A percentile compares a stretch with the other conserved stretches of the same genome.
phyloP scores from a whole-genome alignment of 2,329 filamentous ascomycete genomes.

The Hypoxylon sp. region DNA sequence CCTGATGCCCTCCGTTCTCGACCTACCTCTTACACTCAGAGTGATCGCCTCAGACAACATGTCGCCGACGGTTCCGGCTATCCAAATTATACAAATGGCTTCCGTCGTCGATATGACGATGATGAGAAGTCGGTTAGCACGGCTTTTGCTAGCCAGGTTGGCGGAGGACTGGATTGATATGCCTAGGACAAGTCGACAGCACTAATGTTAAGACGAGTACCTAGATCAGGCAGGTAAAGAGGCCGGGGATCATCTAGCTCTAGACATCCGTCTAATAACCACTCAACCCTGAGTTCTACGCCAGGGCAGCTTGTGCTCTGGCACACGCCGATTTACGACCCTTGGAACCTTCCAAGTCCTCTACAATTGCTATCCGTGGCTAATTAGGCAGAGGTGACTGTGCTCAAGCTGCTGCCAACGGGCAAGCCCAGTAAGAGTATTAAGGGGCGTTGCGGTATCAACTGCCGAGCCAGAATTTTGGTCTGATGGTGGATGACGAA shows the following conservation, averaged over 20 bases:
- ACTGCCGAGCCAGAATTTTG: conserved; percentile 23
- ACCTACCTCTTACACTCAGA: conserved; percentile 77
- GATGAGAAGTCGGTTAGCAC: conserved; percentile 97
- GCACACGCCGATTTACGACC: conserved; percentile 28
- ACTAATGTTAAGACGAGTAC: conserved; percentile 25
- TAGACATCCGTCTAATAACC: conserved; percentile 24
- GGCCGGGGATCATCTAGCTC: conserved; percentile 14
- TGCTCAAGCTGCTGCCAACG: conserved; percentile 21
- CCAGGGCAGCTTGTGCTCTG: conserved; percentile 28
- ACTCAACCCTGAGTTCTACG: conserved; percentile 22
- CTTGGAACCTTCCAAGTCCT: conserved; percentile 28
- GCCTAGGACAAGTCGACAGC: conserved; percentile 30
- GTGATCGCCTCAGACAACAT: conserved; percentile 90
- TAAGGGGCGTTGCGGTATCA: conserved; percentile 22
- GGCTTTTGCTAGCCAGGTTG: conserved; percentile 95
- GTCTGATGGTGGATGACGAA: conserved; percentile 29
- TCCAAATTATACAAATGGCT: conserved; percentile 75
- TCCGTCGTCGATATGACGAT: conserved; percentile 83
- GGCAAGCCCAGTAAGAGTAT: conserved; percentile 18
- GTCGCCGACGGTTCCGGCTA: conserved; percentile 87
- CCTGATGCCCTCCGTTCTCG: conserved; percentile 79
- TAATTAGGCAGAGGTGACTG: conserved; percentile 17
- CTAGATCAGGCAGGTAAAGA: conserved; percentile 16
- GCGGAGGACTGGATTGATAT: conserved; percentile 62
- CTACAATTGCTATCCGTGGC: conserved; percentile 29